These are phyloP conservation scores for Zygosaccharomyces pseudobailii DNA, from an alignment of 1,139 yeast genomes.

Conservation along the genomic window DNA sequence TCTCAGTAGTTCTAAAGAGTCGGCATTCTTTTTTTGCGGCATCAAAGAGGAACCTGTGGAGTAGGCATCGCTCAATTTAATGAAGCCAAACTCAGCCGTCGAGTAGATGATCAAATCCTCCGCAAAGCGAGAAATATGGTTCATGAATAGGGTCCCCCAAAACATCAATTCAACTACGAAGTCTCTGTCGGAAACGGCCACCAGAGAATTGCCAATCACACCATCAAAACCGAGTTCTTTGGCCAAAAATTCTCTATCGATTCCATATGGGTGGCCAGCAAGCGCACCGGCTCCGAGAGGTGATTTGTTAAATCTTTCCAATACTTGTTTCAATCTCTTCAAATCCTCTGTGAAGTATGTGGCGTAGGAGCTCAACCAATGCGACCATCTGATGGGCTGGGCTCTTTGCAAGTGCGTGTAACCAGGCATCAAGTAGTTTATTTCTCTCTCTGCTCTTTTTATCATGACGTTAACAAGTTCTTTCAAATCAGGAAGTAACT, in stretches of 20 bases:
- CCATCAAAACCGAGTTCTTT: slow-evolving; percentile 70
- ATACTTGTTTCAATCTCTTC: slow-evolving; percentile 74
- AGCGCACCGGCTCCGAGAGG: slow-evolving; percentile 97
- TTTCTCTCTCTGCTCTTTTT: slow-evolving; percentile 76
- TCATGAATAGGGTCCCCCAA: slow-evolving; percentile 95
- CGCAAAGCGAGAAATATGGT: slow-evolving; percentile 87
- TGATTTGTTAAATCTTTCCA: slow-evolving; percentile 75
- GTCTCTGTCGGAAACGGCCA: slow-evolving; percentile 96
- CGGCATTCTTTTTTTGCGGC: slow-evolving; percentile 99
- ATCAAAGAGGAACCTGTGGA: slow-evolving; percentile 96
- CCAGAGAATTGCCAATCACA: slow-evolving; percentile 88
- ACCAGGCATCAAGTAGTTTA: slow-evolving; percentile 95
- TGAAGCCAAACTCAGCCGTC: slow-evolving; percentile 94
- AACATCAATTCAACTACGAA: slow-evolving; percentile 95
- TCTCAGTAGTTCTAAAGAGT: slow-evolving; percentile 86
- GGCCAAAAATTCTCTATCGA: slow-evolving; percentile 88
- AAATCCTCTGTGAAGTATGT: slow-evolving; percentile 90
- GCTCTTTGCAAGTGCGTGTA: slow-evolving; percentile 98
- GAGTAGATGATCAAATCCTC: slow-evolving; percentile 95
- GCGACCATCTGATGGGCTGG: slow-evolving; percentile 98
- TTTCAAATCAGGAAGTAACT: slow-evolving; percentile 54
- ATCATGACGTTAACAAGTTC: slow-evolving; percentile 62
- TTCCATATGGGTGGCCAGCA: slow-evolving; percentile 98
- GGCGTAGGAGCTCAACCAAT: slow-evolving; percentile 92
- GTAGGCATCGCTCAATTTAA: slow-evolving; percentile 92